A percentile compares a stretch with the other conserved stretches of the same genome.
Evolutionary conservation across 345 rosid genomes (phyloP).

Genomic region (rapeseed (Brassica napus)): Da-Ae NC_063447.1:16768001-16768500

Average conservation of each 20-base stretch:
- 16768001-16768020: slow-evolving; percentile 43
- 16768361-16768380: slow-evolving; percentile 41
- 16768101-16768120: slow-evolving; percentile 48
- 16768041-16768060: slow-evolving; percentile 49
- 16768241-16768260: slow-evolving; percentile 41
- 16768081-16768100: slow-evolving; percentile 48
- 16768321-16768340: slow-evolving; percentile 43
- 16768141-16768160: slow-evolving; percentile 50
- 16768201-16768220: slow-evolving; percentile 31
- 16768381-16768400: slow-evolving; percentile 21
- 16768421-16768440: slow-evolving; percentile 42
- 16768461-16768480: slow-evolving; percentile 43
- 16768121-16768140: slow-evolving; percentile 42
- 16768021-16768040: slow-evolving; percentile 44
- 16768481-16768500: slow-evolving; percentile 40
- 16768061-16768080: slow-evolving; percentile 50
- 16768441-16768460: slow-evolving; percentile 12
- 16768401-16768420: slow-evolving; percentile 45
- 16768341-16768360: slow-evolving; percentile 38
- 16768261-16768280: slow-evolving; percentile 38
- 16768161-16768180: slow-evolving; percentile 35
- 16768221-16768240: slow-evolving; percentile 34
- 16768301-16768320: slow-evolving; percentile 30
- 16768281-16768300: slow-evolving; percentile 34
- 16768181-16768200: slow-evolving; percentile 41